phyloP scores from a whole-genome alignment of 495 filamentous ascomycete genomes.

The Oidiodendron maius region DNA sequence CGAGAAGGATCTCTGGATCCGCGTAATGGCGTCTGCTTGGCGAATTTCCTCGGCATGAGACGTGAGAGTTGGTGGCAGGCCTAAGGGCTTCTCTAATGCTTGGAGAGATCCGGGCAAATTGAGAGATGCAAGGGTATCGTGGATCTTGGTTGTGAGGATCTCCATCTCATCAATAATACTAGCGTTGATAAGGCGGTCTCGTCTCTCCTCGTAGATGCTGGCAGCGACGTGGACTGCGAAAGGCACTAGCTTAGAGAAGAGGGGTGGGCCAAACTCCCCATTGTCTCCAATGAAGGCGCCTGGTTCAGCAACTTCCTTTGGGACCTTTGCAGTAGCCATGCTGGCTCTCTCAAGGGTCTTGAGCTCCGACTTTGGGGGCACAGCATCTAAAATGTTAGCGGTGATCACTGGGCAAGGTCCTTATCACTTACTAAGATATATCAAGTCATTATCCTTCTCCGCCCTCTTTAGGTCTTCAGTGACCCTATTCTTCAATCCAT shows the following conservation, averaged over 20 bases:
- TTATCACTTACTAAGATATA: constrained; percentile 62
- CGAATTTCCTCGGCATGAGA: constrained; percentile 92
- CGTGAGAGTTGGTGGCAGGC: constrained; percentile 75
- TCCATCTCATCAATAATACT: constrained; percentile 82
- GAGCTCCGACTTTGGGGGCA: constrained; percentile 85
- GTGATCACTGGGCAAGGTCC: not conserved
- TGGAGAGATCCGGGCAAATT: constrained; percentile 92
- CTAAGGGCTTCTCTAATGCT: constrained; percentile 90
- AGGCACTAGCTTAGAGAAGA: constrained; percentile 90
- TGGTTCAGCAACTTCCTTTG: constrained; percentile 77
- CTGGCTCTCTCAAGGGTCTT: constrained; percentile 77
- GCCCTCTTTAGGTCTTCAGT: constrained; percentile 84
- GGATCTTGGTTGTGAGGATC: constrained; percentile 68
- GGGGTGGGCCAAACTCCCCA: constrained; percentile 69
- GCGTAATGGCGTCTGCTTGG: constrained; percentile 80
- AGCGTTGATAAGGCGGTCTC: constrained; percentile 82
- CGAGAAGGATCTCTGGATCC: constrained; percentile 67
- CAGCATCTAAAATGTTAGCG: constrained; percentile 43
- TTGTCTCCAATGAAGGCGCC: constrained; percentile 73
- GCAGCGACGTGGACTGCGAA: constrained; percentile 94
- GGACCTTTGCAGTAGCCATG: constrained; percentile 78
- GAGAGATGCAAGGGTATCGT: constrained; percentile 74
- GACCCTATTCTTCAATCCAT: constrained; percentile 75
- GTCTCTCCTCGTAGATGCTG: constrained; percentile 88
- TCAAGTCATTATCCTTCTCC: constrained; percentile 94